Evolutionary conservation across 768 basidiomycete species (phyloP), one percentile per base, ranked within the genome.

Genomic region (Suillus paluster): DNA sequence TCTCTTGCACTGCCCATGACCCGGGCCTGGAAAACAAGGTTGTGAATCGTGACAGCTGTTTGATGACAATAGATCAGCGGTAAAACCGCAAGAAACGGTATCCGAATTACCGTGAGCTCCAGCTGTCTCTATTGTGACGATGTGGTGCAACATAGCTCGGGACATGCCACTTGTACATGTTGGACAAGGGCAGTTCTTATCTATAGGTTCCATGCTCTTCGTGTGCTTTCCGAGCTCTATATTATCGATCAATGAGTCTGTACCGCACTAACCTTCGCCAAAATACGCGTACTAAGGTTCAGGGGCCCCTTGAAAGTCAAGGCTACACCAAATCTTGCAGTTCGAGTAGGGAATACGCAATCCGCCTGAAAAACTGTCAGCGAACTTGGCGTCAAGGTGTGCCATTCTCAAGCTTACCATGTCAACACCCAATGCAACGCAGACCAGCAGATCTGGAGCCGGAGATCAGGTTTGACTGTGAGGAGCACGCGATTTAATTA

Each of bases 331-430:
- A 96, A 96, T 33, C 94, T 84, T 41, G 94, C 95, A 1, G 95
- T 96, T 62, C 95, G 84, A 2, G 94, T 97, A 36, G 94, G 95
- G 68, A 95, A 96, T 12, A 97, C 94, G 64, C 94, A 97, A 71
- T 97, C 94, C 0, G 94, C 94, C 92, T 93, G 62, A 11, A 58
- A 21, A 59, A 27, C 23, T 54, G 11, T 58, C 21, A 60, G 36
- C 19, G 36, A 57, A 64, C 8, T 63, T 25, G 10, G 25, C 41
- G 8, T n/a, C 41, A 50, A n/a, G 33, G 33, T 21, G 27, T 36
- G 57, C 46, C 39, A 44, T 54, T 44, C 49, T 27, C 57, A 27
- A 41, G 63, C 78, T 34, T 64, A 91, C 94, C 93, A 97, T 96
- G 69, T 97, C 94, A 34, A 96, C 84, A 15, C 94, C 94, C n/a